Conservation (phyloP, 1,284 basidiomycete species). For the Tetrapyrgos nigripes region DNA sequence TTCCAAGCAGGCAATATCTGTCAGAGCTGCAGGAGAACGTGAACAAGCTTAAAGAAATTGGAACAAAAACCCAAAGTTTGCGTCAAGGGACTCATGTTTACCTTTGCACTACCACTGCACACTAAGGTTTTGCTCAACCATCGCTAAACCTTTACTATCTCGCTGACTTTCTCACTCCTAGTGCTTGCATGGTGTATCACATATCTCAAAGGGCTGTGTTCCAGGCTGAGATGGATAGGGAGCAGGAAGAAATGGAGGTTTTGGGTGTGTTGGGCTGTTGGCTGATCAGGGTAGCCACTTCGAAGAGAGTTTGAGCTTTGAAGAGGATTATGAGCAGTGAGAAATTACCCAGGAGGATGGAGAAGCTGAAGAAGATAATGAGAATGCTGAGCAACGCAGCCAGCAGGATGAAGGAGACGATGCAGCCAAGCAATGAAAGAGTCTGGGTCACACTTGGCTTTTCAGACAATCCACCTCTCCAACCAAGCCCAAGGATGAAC, state of each 20-base stretch:
- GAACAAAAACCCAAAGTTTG: too few species aligned
- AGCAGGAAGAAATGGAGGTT: constrained; percentile 46
- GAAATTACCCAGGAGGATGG: constrained; percentile 23
- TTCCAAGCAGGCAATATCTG: too few species aligned
- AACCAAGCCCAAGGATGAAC: constrained; percentile 22
- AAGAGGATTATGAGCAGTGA: constrained; percentile 30
- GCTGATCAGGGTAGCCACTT: constrained; percentile 39
- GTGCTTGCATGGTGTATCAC: too few species aligned
- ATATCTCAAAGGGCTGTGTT: constrained; percentile 68
- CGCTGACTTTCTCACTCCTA: too few species aligned
- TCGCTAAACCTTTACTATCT: too few species aligned
- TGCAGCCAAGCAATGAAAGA: constrained; percentile 23
- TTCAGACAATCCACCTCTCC: constrained; percentile 37
- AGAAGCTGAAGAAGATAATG: constrained; percentile 24
- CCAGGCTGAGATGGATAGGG: constrained; percentile 41
- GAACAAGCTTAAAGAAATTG: too few species aligned
- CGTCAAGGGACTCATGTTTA: too few species aligned
- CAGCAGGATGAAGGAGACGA: constrained; percentile 22
- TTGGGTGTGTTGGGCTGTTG: constrained; percentile 44
- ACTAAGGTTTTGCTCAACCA: too few species aligned
- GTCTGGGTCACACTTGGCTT: constrained; percentile 43
- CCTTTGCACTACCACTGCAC: too few species aligned
- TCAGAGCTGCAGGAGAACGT: too few species aligned
- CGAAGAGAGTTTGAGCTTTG: too few species aligned
- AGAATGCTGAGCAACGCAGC: too few species aligned